These are phyloP conservation scores for Macrolepiota albuminosa DNA, from an alignment of 768 basidiomycete genomes.

Conservation along the genomic window DNA sequence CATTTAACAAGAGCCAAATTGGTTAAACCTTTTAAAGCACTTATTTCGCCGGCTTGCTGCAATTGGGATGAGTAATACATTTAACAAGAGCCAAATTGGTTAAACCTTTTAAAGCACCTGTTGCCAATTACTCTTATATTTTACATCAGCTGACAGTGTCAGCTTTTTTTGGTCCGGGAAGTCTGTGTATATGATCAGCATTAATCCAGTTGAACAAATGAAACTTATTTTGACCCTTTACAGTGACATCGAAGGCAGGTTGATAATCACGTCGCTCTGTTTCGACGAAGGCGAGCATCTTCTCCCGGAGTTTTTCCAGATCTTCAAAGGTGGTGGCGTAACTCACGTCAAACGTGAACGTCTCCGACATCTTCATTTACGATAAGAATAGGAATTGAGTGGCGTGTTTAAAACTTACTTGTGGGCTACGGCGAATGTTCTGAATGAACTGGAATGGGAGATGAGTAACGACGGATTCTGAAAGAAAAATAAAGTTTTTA, in stretches of 20 bases:
- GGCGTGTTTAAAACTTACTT: constrained; percentile 29
- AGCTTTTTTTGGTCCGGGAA: constrained; percentile 80
- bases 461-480: neutral
- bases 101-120: constrained; percentile 65
- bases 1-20: neutral
- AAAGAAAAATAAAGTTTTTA: neutral
- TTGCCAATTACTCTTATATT: constrained; percentile 86
- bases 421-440: constrained; percentile 68
- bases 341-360: constrained; percentile 75
- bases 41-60: constrained; percentile 80
- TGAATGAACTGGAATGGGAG: constrained; percentile 48
- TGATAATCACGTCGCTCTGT: constrained; percentile 71
- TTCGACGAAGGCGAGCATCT: constrained; percentile 78
- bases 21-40: constrained; percentile 55
- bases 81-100: neutral
- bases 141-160: constrained; percentile 74
- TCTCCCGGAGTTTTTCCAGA: constrained; percentile 67
- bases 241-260: constrained; percentile 67
- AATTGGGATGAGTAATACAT: constrained; percentile 3
- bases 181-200: constrained; percentile 33
- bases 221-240: constrained; percentile 42
- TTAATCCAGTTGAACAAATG: neutral
- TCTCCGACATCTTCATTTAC: constrained; percentile 59
- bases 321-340: constrained; percentile 79
- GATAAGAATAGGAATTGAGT: neutral